Percentiles rank a stretch among this genome's conserved stretches.
Evolutionary conservation across 768 basidiomycete species (phyloP).

Genomic region (Panaeolus papilionaceus): DNA sequence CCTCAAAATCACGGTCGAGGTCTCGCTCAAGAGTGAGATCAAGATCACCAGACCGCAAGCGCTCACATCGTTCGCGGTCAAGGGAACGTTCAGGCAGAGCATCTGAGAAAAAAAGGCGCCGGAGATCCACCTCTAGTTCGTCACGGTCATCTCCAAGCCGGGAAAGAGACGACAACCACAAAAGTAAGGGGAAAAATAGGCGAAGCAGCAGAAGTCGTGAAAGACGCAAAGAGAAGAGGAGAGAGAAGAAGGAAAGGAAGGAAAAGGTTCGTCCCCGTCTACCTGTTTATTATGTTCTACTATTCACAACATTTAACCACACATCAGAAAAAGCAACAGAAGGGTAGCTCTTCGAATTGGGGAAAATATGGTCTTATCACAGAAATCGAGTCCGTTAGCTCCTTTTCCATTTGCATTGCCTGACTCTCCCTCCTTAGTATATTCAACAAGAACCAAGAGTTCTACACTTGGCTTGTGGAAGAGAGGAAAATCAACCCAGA

Average conservation of each 20-base stretch:
- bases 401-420: slow-evolving; percentile 10
- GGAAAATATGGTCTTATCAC: slow-evolving; percentile 90
- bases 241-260: slow-evolving; percentile 76
- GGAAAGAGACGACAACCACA: slow-evolving; percentile 32
- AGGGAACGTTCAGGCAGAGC: slow-evolving; percentile 13
- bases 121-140: slow-evolving; percentile 31
- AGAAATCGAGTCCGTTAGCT: slow-evolving; percentile 79
- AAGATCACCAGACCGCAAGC: slow-evolving; percentile 30
- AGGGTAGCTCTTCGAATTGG: slow-evolving; percentile 72
- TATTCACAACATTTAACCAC: not conserved
- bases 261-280: slow-evolving; percentile 47
- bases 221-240: slow-evolving; percentile 55
- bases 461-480: slow-evolving; percentile 92
- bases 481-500: slow-evolving; percentile 93
- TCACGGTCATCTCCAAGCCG: slow-evolving; percentile 28
- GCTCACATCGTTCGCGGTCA: slow-evolving; percentile 18
- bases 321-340: slow-evolving; percentile 60
- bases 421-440: slow-evolving; percentile 52
- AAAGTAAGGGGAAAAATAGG: slow-evolving; percentile 37
- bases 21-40: slow-evolving; percentile 39
- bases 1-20: slow-evolving; percentile 30
- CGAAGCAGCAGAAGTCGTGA: slow-evolving; percentile 52
- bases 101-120: slow-evolving; percentile 30
- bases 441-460: slow-evolving; percentile 84
- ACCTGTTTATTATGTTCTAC: slow-evolving; percentile 11